Evolutionary conservation across 2,329 filamentous ascomycete genomes (phyloP).

Genomic region (Talaromyces rugulosus): DNA sequence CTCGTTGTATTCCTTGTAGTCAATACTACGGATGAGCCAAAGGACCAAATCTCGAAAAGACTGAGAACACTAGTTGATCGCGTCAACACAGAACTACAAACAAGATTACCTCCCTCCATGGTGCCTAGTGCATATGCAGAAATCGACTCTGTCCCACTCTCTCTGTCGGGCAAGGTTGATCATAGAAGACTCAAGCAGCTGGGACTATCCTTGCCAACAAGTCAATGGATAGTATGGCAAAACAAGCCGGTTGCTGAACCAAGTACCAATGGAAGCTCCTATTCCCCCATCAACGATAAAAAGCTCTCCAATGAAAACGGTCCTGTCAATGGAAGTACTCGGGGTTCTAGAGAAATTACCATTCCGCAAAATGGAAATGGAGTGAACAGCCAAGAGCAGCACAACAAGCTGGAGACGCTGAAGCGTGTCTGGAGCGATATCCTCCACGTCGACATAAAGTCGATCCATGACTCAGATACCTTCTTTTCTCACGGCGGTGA

Average conservation of each 20-base stretch:
- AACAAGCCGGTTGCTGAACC: too few species aligned
- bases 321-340: too few species aligned
- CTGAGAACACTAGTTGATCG: neutral
- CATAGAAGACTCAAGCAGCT: neutral
- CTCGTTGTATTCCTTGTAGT: neutral
- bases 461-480: conserved; percentile 10
- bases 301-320: too few species aligned
- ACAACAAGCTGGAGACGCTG: neutral
- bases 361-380: too few species aligned
- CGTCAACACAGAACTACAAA: neutral
- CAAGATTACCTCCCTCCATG: conserved; percentile 1
- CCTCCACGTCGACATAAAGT: conserved; percentile 15
- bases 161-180: neutral
- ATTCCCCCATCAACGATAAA: too few species aligned
- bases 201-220: neutral
- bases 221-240: too few species aligned
- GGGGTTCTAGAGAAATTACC: too few species aligned
- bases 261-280: too few species aligned
- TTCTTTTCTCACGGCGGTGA: conserved; percentile 4
- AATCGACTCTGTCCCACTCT: neutral
- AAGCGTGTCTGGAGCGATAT: conserved; percentile 18
- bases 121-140: neutral
- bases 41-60: too few species aligned
- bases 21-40: too few species aligned
- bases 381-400: too few species aligned